These are phyloP conservation scores for Ophiostoma ulmi DNA, from an alignment of 2,329 filamentous ascomycete genomes.

Conservation along the genomic window DNA sequence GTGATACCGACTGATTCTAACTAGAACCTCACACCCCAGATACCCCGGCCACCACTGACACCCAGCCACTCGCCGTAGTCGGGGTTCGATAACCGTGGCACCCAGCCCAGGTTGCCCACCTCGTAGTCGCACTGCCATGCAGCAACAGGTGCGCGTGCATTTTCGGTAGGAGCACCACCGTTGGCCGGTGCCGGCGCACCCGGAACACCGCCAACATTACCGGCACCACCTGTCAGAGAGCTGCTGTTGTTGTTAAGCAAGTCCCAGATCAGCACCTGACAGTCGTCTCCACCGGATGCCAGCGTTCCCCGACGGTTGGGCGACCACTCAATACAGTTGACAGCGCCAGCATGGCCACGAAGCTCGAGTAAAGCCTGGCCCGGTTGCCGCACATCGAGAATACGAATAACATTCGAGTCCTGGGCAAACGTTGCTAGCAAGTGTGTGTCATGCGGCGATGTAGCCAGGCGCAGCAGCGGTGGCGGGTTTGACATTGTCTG, in stretches of 20 bases:
- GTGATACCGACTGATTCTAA: neutral
- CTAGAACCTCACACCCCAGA: constrained; percentile 63
- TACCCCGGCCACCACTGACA: constrained; percentile 71
- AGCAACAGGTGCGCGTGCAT: constrained; percentile 62
- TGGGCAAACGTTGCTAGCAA: constrained; percentile 95
- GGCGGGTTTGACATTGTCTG: constrained; percentile 73
- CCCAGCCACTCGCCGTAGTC: constrained; percentile 80
- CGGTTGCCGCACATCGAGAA: constrained; percentile 92
- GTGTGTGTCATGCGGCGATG: constrained; percentile 91
- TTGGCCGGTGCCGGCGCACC: constrained; percentile 35
- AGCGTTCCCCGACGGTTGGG: constrained; percentile 75
- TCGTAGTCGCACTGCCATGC: constrained; percentile 85
- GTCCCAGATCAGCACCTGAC: constrained; percentile 89
- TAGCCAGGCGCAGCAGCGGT: constrained; percentile 73
- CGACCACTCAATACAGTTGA: constrained; percentile 97
- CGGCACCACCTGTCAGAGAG: neutral
- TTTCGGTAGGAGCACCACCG: constrained; percentile 50
- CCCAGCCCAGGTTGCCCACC: constrained; percentile 79
- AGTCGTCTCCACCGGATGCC: constrained; percentile 88
- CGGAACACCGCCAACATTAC: neutral
- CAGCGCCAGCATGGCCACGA: constrained; percentile 74
- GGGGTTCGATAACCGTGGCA: constrained; percentile 61
- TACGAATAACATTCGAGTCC: constrained; percentile 86
- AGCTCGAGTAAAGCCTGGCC: constrained; percentile 92
- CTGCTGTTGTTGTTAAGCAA: constrained; percentile 61